Conservation (phyloP, 371 early-diverging fungal genomes). For the Neoconidiobolus thromboides region DNA sequence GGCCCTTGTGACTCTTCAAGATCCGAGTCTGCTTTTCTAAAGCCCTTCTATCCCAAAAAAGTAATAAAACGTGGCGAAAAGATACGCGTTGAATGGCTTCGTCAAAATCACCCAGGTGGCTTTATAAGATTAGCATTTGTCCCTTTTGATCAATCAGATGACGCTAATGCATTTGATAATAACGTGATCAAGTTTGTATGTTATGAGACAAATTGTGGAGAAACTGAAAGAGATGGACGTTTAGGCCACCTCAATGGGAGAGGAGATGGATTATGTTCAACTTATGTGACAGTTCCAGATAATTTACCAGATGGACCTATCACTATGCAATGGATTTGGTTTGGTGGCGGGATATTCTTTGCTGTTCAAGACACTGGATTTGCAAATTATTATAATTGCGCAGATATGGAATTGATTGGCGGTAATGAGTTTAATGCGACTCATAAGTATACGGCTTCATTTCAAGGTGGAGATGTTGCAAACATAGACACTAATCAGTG, state of each 20-base stretch:
- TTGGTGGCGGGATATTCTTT: slow-evolving; percentile 13
- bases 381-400: slow-evolving; percentile 28
- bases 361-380: slow-evolving; percentile 24
- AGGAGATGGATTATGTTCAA: slow-evolving; percentile 21
- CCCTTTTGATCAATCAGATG: slow-evolving; percentile 27
- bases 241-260: slow-evolving; percentile 16
- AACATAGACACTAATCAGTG: background rate
- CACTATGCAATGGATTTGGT: slow-evolving; percentile 41
- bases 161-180: slow-evolving; percentile 23
- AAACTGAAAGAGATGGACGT: slow-evolving; percentile 7
- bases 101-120: slow-evolving; percentile 39
- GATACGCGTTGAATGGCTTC: slow-evolving; percentile 23
- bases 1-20: background rate
- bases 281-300: slow-evolving; percentile 22
- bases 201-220: slow-evolving; percentile 27
- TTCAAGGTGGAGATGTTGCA: slow-evolving; percentile 2
- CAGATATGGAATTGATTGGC: slow-evolving; percentile 25
- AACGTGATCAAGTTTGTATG: slow-evolving; percentile 26
- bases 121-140: slow-evolving; percentile 33
- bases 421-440: slow-evolving; percentile 25
- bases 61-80: slow-evolving; percentile 21
- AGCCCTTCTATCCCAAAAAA: background rate
- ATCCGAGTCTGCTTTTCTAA: background rate
- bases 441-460: background rate
- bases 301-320: slow-evolving; percentile 25